phyloP scores from a whole-genome alignment of 2,329 filamentous ascomycete genomes.

The Pseudogymnoascus destructans region DNA sequence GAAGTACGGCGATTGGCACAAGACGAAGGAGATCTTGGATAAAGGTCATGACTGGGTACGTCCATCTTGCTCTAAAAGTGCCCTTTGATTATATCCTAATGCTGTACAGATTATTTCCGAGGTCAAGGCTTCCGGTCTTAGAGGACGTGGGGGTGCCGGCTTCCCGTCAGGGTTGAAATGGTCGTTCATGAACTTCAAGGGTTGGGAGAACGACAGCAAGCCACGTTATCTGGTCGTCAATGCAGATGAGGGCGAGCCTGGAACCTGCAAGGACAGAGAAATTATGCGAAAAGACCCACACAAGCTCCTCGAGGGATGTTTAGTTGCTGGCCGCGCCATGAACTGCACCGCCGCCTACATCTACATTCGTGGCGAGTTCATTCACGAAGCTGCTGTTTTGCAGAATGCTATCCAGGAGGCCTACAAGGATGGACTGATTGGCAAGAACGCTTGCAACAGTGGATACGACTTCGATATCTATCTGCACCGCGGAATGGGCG shows the following conservation, averaged over 20 bases:
- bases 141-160: slow-evolving; percentile 91
- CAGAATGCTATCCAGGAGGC: slow-evolving; percentile 96
- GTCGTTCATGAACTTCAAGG: slow-evolving; percentile 99
- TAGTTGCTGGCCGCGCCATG: slow-evolving; percentile 94
- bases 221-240: slow-evolving; percentile 96
- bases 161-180: slow-evolving; percentile 99
- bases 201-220: slow-evolving; percentile 95
- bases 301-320: slow-evolving; percentile 94
- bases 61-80: slow-evolving; percentile 8
- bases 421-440: slow-evolving; percentile 85
- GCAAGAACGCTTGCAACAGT: slow-evolving; percentile 93
- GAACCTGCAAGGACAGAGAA: slow-evolving; percentile 98
- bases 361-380: slow-evolving; percentile 98
- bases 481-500: slow-evolving; percentile 90
- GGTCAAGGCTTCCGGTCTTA: slow-evolving; percentile 89
- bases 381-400: slow-evolving; percentile 84
- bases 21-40: slow-evolving; percentile 94
- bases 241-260: slow-evolving; percentile 95
- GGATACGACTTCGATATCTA: slow-evolving; percentile 98
- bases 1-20: slow-evolving; percentile 99
- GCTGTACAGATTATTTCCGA: slow-evolving; percentile 73
- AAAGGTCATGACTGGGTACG: slow-evolving; percentile 91
- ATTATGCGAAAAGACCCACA: slow-evolving; percentile 99
- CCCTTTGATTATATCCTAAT: neutral
- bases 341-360: slow-evolving; percentile 98